Evolutionary conservation across 306 rosid species (phyloP).

Genomic region (Cicer pinnatifidum): DNA sequence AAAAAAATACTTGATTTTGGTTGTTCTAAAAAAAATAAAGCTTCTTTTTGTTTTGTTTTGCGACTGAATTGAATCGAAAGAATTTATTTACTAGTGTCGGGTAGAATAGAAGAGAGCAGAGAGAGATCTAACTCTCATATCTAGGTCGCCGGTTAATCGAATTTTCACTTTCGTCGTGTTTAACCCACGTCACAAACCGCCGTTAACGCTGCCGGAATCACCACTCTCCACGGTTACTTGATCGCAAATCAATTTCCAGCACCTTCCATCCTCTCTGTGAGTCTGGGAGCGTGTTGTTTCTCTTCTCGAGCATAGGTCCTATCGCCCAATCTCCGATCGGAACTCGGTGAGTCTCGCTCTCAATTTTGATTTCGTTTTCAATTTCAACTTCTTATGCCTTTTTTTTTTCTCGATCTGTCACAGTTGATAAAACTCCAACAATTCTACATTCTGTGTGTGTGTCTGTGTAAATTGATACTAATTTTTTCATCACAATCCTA

Average conservation of each 20-base stretch:
- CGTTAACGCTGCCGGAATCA: background rate
- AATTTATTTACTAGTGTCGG: background rate
- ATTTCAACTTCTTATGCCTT: background rate
- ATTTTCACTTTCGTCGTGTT: background rate
- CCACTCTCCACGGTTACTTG: background rate
- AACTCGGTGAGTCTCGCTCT: constrained; percentile 44
- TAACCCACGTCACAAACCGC: too few relatives aligned
- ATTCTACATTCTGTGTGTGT: background rate
- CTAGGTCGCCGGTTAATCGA: constrained; percentile 9
- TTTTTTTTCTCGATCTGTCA: constrained; percentile 35
- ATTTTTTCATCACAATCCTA: constrained; percentile 33
- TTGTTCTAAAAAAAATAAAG: too few relatives aligned
- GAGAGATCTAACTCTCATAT: background rate
- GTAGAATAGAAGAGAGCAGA: background rate
- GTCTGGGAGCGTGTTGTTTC: constrained; percentile 29
- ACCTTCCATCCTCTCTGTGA: constrained; percentile 16
- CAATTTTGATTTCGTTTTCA: constrained; percentile 48
- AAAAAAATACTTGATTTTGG: too few relatives aligned
- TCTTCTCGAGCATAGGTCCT: background rate
- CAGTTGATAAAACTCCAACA: background rate
- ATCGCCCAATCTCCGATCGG: constrained; percentile 48
- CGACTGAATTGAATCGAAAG: background rate
- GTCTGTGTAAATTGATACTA: background rate
- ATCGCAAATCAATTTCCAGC: background rate
- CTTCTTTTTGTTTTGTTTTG: background rate